Percentiles rank a stretch among this genome's conserved stretches.
Conservation (phyloP, 2,329 filamentous ascomycete species). For the Exserohilum rostratum region DNA sequence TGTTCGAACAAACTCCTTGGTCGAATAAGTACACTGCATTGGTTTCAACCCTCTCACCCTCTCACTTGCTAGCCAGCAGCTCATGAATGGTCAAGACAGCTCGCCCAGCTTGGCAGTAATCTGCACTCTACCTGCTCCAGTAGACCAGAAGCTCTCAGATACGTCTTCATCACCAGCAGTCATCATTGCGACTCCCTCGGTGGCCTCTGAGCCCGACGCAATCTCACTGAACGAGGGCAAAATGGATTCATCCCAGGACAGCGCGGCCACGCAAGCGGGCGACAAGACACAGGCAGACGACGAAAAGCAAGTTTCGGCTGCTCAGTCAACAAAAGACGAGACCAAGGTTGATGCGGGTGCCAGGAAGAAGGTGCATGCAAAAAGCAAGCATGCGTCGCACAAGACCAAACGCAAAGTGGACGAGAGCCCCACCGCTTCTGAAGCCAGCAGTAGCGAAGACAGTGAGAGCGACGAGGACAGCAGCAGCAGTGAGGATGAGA, state of each 20-base stretch:
- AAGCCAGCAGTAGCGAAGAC: conserved; percentile 27
- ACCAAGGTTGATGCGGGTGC: conserved; percentile 9
- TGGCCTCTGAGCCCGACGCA: conserved; percentile 27
- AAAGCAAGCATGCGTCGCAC: conserved; percentile 19
- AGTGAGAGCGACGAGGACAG: conserved; percentile 26
- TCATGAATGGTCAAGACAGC: conserved; percentile 30
- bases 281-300: neutral
- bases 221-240: conserved; percentile 18
- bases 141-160: conserved; percentile 24
- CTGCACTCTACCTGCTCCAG: conserved; percentile 11
- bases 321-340: conserved; percentile 13
- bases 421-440: conserved; percentile 29
- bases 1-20: too few relatives aligned
- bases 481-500: conserved; percentile 29
- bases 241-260: conserved; percentile 24
- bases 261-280: conserved; percentile 10
- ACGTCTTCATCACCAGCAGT: conserved; percentile 33
- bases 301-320: conserved; percentile 7
- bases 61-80: too few relatives aligned
- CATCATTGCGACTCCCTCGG: conserved; percentile 32
- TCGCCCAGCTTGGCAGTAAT: conserved; percentile 13
- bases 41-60: too few relatives aligned
- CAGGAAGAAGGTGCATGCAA: conserved; percentile 18
- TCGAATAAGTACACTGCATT: too few relatives aligned
- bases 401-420: conserved; percentile 26